A percentile compares a stretch with the other conserved stretches of the same genome.
Conservation (phyloP, 2,329 filamentous ascomycete species). For the Sordariomycetes sp. region DNA sequence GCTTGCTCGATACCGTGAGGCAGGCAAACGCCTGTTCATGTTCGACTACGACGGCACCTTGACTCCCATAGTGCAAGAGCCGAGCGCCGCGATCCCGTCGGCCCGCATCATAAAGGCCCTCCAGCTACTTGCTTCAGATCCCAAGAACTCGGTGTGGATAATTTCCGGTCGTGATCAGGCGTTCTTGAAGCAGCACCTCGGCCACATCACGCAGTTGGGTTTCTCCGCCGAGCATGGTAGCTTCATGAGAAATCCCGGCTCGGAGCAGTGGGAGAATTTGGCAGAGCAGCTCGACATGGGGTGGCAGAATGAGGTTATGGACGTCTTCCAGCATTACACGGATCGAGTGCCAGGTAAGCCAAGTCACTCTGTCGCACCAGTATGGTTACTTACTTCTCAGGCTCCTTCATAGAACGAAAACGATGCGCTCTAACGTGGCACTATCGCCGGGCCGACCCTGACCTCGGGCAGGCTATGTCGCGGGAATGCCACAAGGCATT, state of each 20-base stretch:
- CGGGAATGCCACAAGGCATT: conserved; percentile 75
- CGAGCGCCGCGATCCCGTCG: conserved; percentile 79
- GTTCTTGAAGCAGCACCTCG: conserved; percentile 84
- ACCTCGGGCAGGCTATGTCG: conserved; percentile 73
- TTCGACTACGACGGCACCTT: conserved; percentile 98
- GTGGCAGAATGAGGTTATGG: conserved; percentile 81
- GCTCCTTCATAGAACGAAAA: conserved; percentile 90
- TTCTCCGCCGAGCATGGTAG: conserved; percentile 95
- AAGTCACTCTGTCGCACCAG: not conserved
- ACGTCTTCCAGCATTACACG: conserved; percentile 81
- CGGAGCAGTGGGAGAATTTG: conserved; percentile 77
- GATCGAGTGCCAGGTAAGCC: conserved; percentile 69
- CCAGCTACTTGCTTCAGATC: conserved; percentile 69
- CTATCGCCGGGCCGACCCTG: conserved; percentile 83
- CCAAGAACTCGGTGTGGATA: conserved; percentile 90
- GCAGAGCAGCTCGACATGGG: conserved; percentile 82
- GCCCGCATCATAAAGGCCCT: conserved; percentile 73
- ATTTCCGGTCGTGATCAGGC: conserved; percentile 91
- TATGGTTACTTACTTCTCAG: conserved; percentile 25
- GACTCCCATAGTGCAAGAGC: conserved; percentile 89
- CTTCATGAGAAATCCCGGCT: conserved; percentile 77
- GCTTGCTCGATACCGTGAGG: conserved; percentile 63
- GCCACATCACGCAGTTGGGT: conserved; percentile 82
- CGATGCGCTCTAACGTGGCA: conserved; percentile 95
- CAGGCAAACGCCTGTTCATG: conserved; percentile 83